A percentile compares a stretch with the other conserved stretches of the same genome.
phyloP scores from a whole-genome alignment of 2,329 filamentous ascomycete genomes.

The Didymella pomorum region DNA sequence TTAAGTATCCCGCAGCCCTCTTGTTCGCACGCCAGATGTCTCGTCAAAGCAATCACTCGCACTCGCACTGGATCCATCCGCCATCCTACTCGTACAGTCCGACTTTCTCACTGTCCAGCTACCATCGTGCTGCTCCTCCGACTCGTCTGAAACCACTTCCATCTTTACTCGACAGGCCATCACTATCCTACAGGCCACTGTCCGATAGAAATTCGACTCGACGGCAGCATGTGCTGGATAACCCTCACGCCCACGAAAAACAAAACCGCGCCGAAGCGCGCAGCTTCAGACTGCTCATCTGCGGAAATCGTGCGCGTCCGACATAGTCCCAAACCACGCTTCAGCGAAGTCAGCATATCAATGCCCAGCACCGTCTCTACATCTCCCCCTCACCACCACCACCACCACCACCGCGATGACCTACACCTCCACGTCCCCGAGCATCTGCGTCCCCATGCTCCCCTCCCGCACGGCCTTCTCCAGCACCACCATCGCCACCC shows the following conservation, averaged over 20 bases:
- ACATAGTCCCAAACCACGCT: constrained; percentile 30
- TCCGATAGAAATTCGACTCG: constrained; percentile 3
- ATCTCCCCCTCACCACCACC: constrained; percentile 5
- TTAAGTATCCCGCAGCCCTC: constrained; percentile 28
- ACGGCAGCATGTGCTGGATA: constrained; percentile 43
- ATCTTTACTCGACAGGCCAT: constrained; percentile 1
- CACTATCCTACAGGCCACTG: background rate
- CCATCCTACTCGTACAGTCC: constrained; percentile 34
- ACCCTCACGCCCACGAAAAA: constrained; percentile 38
- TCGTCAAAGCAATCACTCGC: constrained; percentile 23
- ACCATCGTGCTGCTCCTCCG: constrained; percentile 37
- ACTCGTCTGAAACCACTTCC: constrained; percentile 30
- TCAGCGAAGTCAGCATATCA: constrained; percentile 34
- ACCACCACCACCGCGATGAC: constrained; percentile 22
- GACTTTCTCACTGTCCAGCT: constrained; percentile 27
- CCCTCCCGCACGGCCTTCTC: constrained; percentile 22
- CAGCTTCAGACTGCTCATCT: constrained; percentile 18
- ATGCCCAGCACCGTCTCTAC: constrained; percentile 28
- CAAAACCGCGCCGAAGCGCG: constrained; percentile 20
- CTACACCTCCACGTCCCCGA: constrained; percentile 28
- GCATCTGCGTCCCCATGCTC: constrained; percentile 35
- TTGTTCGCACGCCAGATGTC: constrained; percentile 31
- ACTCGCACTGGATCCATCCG: constrained; percentile 25
- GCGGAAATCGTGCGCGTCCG: constrained; percentile 42
- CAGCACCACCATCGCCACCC: constrained; percentile 32